These are phyloP conservation scores for Chalciporus chontae DNA, from an alignment of 768 basidiomycete genomes.

Conservation along the genomic window DNA sequence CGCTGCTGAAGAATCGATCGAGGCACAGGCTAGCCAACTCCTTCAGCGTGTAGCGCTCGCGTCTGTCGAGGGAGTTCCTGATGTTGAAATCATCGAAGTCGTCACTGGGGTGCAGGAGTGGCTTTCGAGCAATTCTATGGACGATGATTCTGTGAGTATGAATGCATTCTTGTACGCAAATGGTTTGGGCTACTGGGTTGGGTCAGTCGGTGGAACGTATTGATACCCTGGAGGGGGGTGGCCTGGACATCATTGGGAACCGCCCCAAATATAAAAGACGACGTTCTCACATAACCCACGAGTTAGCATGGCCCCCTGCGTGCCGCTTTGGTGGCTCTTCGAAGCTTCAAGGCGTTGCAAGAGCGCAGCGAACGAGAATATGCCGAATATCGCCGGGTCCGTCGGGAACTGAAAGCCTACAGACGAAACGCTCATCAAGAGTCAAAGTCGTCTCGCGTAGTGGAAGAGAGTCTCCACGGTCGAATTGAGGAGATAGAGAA, in stretches of 20 bases:
- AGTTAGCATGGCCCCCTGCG: conserved; percentile 33
- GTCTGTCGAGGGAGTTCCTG: conserved; percentile 32
- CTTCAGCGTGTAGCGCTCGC: conserved; percentile 34
- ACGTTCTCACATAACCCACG: conserved; percentile 21
- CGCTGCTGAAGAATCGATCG: conserved; percentile 39
- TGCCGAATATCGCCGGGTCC: conserved; percentile 30
- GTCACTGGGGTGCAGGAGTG: conserved; percentile 49
- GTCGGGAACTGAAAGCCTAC: conserved; percentile 28
- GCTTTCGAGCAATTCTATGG: conserved; percentile 41
- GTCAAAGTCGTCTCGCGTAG: conserved; percentile 32
- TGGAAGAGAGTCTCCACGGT: conserved; percentile 35
- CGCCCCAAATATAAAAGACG: conserved; percentile 3
- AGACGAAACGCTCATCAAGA: conserved; percentile 31
- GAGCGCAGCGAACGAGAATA: conserved; percentile 31
- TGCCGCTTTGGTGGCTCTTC: conserved; percentile 32
- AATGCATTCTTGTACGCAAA: conserved; percentile 1
- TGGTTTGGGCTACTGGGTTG: neutral
- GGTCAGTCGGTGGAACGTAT: neutral
- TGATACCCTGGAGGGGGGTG: too few relatives aligned
- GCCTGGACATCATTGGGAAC: conserved; percentile 5
- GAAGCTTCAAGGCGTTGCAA: conserved; percentile 37
- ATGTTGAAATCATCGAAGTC: conserved; percentile 35
- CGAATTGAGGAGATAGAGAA: conserved; percentile 33
- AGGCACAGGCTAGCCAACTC: conserved; percentile 35
- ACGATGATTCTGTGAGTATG: conserved; percentile 34